A percentile compares a stretch with the other conserved stretches of the same genome.
These are phyloP conservation scores for Myochromella boudieri DNA, from an alignment of 768 basidiomycete species.

Conservation along the genomic window DNA sequence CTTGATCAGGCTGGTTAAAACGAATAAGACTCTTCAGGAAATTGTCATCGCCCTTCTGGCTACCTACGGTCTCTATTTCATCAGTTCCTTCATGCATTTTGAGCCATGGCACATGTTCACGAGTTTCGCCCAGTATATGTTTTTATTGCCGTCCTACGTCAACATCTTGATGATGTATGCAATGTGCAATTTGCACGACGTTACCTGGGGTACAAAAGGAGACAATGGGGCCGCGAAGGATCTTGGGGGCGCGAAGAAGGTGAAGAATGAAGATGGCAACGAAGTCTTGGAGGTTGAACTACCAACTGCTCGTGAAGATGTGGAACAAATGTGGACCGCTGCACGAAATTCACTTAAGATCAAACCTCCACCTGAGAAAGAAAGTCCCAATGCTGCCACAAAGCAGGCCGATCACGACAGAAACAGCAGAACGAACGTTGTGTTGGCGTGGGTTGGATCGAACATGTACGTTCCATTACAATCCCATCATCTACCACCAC, in stretches of 20 bases:
- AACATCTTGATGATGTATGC: slow-evolving; percentile 95
- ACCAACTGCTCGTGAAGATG: slow-evolving; percentile 80
- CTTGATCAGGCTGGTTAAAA: slow-evolving; percentile 50
- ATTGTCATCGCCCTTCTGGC: slow-evolving; percentile 80
- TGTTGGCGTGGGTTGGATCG: slow-evolving; percentile 78
- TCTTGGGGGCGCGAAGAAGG: slow-evolving; percentile 87
- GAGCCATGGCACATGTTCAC: slow-evolving; percentile 99
- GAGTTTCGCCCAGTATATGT: slow-evolving; percentile 88
- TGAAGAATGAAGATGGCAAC: slow-evolving; percentile 82
- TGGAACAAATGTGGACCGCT: slow-evolving; percentile 84
- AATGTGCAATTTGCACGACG: slow-evolving; percentile 90
- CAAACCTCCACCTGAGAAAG: slow-evolving; percentile 69
- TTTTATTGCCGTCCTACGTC: slow-evolving; percentile 75
- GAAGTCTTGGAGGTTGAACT: slow-evolving; percentile 86
- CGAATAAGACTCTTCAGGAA: slow-evolving; percentile 73
- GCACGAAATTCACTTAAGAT: slow-evolving; percentile 67
- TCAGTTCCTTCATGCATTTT: slow-evolving; percentile 83
- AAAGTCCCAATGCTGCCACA: slow-evolving; percentile 83
- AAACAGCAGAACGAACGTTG: slow-evolving; percentile 83
- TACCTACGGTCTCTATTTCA: slow-evolving; percentile 82
- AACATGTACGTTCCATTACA: slow-evolving; percentile 64
- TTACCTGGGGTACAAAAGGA: slow-evolving; percentile 92
- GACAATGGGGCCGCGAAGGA: slow-evolving; percentile 88
- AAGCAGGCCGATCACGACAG: slow-evolving; percentile 88
- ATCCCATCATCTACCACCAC: slow-evolving; percentile 5